Evolutionary conservation across 2,329 filamentous ascomycete species (phyloP), one percentile per base, ranked within the genome.

Genomic region (Colletotrichum scovillei): DNA sequence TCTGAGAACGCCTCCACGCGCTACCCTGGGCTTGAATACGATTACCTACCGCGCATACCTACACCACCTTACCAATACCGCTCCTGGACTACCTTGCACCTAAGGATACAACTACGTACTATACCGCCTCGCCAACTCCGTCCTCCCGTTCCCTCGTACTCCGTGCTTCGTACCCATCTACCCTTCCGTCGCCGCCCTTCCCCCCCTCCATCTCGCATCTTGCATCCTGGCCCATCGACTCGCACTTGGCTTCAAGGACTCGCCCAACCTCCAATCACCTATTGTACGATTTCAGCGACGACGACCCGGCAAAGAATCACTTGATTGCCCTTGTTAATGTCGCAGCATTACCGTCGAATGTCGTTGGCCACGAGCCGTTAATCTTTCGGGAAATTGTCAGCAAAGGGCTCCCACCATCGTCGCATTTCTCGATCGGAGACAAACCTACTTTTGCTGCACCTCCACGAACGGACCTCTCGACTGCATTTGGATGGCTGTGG

Each of bases 1-100:
- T 71, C 71, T 73, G 71, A 63, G 67, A 73, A 71, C 71, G 71
- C 67, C 71, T 66, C 71, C 56, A 57, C 60, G 62, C 67, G 67
- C 71, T 57, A 71, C 60, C 60, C 60, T 73, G 58, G 67, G 32
- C 60, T 30, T 55, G 62, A 64, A 65, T 38, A 65, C 52, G 52
- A 32, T 28, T 42, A 57, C 52, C 32, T 46, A 42, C 42, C 19
- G 42, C 24, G 42, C 38, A 64, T 59, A 69, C 65, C 49, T 57
- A 42, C 38, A 42, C 38, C 14, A 42, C 38, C 38, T 42, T 42
- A 16, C 28, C 52, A 52, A 65, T 49, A 58, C 67, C 35, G 60
- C 67, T 65, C 52, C 35, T 35, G 63, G 24, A 57, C 52, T 49
- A 63, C 56, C 30, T 49, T 28, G 53, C 42, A 38, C 66, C 66